These are phyloP conservation scores for Fibroporia radiculosa DNA, from an alignment of 768 basidiomycete genomes.

Conservation along the genomic window DNA sequence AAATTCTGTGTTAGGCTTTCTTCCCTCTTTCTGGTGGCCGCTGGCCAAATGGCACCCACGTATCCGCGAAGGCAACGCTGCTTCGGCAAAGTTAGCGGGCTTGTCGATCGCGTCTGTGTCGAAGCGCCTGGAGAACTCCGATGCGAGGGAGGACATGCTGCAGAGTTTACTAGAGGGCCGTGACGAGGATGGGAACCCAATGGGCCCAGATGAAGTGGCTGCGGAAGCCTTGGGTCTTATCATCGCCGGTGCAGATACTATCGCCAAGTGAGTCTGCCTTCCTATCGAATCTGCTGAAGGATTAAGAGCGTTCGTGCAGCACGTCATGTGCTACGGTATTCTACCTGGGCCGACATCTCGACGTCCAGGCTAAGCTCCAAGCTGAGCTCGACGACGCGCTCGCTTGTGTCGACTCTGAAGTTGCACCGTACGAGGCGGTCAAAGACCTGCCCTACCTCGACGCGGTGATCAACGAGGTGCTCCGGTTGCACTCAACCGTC, in stretches of 20 bases:
- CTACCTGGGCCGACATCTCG: conserved; percentile 2
- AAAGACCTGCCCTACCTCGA: conserved; percentile 17
- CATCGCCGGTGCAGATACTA: no score
- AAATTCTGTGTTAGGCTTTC: conserved; percentile 1
- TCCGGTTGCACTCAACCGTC: conserved; percentile 22
- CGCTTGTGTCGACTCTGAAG: neutral
- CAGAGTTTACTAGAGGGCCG: conserved; percentile 7
- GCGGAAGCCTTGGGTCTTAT: conserved; percentile 10
- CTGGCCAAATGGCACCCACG: neutral
- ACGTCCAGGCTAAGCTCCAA: conserved; percentile 5
- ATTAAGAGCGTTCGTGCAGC: no score
- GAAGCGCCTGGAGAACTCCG: conserved; percentile 2
- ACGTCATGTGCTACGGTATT: conserved; percentile 1
- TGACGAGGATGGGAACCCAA: conserved; percentile 11
- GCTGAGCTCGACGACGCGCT: conserved; percentile 8
- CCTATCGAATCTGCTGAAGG: no score
- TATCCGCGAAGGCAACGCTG: neutral
- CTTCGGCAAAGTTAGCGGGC: neutral
- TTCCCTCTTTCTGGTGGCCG: conserved; percentile 3
- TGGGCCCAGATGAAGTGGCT: conserved; percentile 8
- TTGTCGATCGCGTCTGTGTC: conserved; percentile 9
- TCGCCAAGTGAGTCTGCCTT: no score
- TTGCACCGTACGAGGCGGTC: conserved; percentile 1
- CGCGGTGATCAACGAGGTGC: conserved; percentile 24
- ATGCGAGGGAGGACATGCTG: conserved; percentile 6